phyloP scores from a whole-genome alignment of 2,329 filamentous ascomycete species.

The Ilyonectria mors-panacis region DNA sequence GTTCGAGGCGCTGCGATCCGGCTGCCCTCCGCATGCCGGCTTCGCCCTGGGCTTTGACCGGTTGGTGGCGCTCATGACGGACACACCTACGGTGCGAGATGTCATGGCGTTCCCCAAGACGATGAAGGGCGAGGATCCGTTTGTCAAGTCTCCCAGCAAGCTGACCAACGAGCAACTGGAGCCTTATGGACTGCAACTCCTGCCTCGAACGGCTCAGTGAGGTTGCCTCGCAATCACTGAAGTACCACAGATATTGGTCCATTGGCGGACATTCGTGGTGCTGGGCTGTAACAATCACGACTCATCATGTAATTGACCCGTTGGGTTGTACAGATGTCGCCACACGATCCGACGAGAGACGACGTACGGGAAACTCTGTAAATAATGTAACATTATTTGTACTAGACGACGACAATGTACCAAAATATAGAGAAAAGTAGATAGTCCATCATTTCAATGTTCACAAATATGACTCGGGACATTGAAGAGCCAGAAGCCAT shows the following conservation, averaged over 20 bases:
- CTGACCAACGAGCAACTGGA: slow-evolving; percentile 72
- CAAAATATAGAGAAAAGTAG: slow-evolving; percentile 25
- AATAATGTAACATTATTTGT: slow-evolving; percentile 32
- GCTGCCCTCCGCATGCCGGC: slow-evolving; percentile 95
- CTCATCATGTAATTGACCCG: slow-evolving; percentile 3
- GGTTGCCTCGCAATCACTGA: neutral
- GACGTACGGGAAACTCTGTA: neutral
- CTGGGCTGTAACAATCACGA: slow-evolving; percentile 17
- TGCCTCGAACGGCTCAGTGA: slow-evolving; percentile 6
- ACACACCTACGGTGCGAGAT: slow-evolving; percentile 84
- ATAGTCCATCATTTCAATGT: neutral
- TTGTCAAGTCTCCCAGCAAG: slow-evolving; percentile 83
- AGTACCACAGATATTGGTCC: neutral
- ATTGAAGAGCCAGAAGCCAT: neutral
- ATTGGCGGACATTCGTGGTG: too few species aligned
- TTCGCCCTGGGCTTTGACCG: slow-evolving; percentile 95
- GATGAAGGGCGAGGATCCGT: slow-evolving; percentile 87
- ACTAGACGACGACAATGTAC: slow-evolving; percentile 20
- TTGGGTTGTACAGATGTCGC: neutral
- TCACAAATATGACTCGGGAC: slow-evolving; percentile 3
- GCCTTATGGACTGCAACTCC: slow-evolving; percentile 62
- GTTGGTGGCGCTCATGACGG: slow-evolving; percentile 84
- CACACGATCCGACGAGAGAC: neutral
- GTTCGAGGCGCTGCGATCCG: slow-evolving; percentile 83
- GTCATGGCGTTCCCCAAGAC: slow-evolving; percentile 98